These are phyloP conservation scores for Triglochin maritima DNA, from an alignment of 106 monocot genomes.

Conservation along the genomic window DNA sequence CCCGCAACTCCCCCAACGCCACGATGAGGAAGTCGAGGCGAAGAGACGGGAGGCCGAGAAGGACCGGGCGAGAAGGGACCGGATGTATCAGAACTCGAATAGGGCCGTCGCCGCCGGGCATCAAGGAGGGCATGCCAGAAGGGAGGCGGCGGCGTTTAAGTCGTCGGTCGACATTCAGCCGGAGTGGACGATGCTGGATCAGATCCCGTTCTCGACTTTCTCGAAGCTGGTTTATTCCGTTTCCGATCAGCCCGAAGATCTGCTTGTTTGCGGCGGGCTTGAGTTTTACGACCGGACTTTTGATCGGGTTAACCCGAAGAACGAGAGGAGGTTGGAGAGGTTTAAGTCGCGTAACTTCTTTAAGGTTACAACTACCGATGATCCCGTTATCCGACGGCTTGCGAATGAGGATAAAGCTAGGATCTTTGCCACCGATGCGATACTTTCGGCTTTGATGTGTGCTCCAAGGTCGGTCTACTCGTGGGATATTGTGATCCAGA, in stretches of 20 bases:
- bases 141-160: slow-evolving; percentile 40
- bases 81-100: slow-evolving; percentile 37
- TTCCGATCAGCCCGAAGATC: slow-evolving; percentile 77
- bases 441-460: slow-evolving; percentile 89
- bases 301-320: slow-evolving; percentile 82
- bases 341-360: slow-evolving; percentile 90
- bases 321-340: slow-evolving; percentile 71
- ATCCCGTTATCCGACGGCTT: slow-evolving; percentile 86
- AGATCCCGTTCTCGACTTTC: slow-evolving; percentile 91
- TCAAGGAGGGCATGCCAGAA: slow-evolving; percentile 14
- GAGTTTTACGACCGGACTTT: slow-evolving; percentile 73
- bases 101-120: neutral
- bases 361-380: slow-evolving; percentile 88
- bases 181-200: slow-evolving; percentile 90
- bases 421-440: slow-evolving; percentile 90
- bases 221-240: slow-evolving; percentile 85
- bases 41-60: slow-evolving; percentile 70
- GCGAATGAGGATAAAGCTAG: slow-evolving; percentile 84
- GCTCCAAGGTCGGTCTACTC: slow-evolving; percentile 72
- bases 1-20: slow-evolving; percentile 78
- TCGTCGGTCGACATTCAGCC: slow-evolving; percentile 93
- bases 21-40: slow-evolving; percentile 96
- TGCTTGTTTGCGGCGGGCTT: slow-evolving; percentile 69
- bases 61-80: slow-evolving; percentile 71
- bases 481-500: slow-evolving; percentile 90